Evolutionary conservation across 1,284 basidiomycete species (phyloP).

Genomic region (Exobasidium cylindrosporum): DNA sequence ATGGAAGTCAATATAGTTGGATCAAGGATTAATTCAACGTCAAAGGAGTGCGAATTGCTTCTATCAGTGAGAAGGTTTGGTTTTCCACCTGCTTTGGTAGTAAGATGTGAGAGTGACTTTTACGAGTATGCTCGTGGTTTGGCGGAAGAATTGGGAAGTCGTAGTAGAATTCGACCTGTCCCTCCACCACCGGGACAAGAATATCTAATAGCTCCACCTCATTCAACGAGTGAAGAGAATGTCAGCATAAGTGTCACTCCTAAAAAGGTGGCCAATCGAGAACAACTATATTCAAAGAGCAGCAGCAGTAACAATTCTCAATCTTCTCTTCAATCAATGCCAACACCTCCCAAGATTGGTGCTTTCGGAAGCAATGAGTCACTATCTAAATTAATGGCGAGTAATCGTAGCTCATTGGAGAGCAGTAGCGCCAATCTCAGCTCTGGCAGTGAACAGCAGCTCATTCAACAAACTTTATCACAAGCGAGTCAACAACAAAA

Average conservation of each 20-base stretch:
- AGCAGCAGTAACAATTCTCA: neutral
- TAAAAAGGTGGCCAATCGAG: neutral
- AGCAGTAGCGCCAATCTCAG: neutral
- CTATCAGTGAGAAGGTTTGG: constrained; percentile 46
- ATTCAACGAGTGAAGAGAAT: neutral
- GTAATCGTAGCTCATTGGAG: neutral
- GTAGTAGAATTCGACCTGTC: constrained; percentile 37
- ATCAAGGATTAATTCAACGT: constrained; percentile 26
- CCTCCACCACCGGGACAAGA: constrained; percentile 20
- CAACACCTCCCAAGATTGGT: neutral
- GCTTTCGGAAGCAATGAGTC: neutral
- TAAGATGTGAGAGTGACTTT: constrained; percentile 50
- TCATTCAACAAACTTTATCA: neutral
- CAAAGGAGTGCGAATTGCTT: constrained; percentile 29
- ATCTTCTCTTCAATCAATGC: neutral
- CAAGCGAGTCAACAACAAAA: neutral
- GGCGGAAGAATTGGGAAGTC: constrained; percentile 37
- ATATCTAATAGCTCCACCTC: neutral
- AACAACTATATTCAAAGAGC: neutral
- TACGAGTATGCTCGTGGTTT: constrained; percentile 42
- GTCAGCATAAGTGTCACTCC: neutral
- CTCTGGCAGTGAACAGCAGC: neutral
- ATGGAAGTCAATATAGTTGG: constrained; percentile 49
- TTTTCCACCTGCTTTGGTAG: constrained; percentile 38
- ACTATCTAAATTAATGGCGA: neutral